phyloP scores from a whole-genome alignment of 2,329 filamentous ascomycete species.

The Exophiala oligosperma region DNA sequence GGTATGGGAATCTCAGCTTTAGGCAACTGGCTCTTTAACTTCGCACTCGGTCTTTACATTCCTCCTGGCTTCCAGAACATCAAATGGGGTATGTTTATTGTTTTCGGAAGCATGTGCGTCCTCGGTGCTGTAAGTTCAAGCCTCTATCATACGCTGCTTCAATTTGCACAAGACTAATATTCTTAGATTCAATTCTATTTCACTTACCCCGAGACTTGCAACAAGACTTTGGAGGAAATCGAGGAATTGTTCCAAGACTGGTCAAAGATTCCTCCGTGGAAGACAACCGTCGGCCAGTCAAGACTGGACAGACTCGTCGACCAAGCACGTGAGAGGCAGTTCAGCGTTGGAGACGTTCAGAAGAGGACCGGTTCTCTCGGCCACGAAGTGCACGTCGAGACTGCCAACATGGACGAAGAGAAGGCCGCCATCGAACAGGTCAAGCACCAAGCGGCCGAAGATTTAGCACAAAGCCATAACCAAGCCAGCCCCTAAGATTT shows the following conservation, averaged over 20 bases:
- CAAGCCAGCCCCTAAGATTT: too few species aligned
- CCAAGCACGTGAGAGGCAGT: constrained; percentile 30
- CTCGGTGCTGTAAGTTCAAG: constrained; percentile 34
- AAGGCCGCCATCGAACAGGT: background rate
- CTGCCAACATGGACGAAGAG: background rate
- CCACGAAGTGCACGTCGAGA: constrained; percentile 9
- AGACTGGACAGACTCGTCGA: constrained; percentile 34
- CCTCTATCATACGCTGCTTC: background rate
- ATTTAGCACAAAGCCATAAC: too few species aligned
- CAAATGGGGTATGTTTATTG: constrained; percentile 54
- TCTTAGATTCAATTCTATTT: constrained; percentile 45
- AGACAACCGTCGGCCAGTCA: constrained; percentile 36
- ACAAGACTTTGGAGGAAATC: constrained; percentile 41
- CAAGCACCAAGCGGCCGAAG: background rate
- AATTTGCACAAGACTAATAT: background rate
- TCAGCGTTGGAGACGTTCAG: constrained; percentile 17
- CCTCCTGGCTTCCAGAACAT: constrained; percentile 61
- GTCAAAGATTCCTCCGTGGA: constrained; percentile 30
- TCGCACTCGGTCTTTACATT: constrained; percentile 60
- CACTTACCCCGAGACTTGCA: constrained; percentile 41
- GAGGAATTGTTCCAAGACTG: constrained; percentile 37
- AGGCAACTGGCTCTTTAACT: constrained; percentile 61
- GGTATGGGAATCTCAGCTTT: constrained; percentile 58
- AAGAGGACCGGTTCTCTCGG: constrained; percentile 3
- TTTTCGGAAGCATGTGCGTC: constrained; percentile 52